Evolutionary conservation across 2,329 filamentous ascomycete genomes (phyloP), one percentile per base, ranked within the genome.

Genomic region (Curvularia sp.): DNA sequence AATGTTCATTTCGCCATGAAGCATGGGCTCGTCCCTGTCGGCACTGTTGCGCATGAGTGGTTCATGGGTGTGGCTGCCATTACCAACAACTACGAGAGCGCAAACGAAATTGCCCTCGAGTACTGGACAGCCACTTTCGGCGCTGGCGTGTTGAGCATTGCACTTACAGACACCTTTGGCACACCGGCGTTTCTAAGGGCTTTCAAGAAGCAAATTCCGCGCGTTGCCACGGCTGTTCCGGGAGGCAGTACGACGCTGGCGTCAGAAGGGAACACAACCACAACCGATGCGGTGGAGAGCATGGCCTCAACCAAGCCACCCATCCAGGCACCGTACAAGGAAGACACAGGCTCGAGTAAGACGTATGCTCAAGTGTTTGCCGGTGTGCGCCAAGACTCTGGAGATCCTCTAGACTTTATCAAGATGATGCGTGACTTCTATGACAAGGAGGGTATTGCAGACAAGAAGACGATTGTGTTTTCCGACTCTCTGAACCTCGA

Each of bases 61-160:
- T 98, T 97, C 81, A 99, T 99, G 95, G 93, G 92, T 41, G 94
- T 96, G 62, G 95, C 95, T 0, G 93, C 95, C 38, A 92, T 97
- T 67, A 91, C 89, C 4, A 85, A 92, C 62, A 86, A 97, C 78
- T 99, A 99, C 74, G 85, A 87, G 67, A 83, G 85, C 61, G 93
- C 95, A 3, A 96, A 93, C 36, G 92, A 96, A 75, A 84, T 89
- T 63, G 93, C 92, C 0, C 80, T 99, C 66, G 84, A 87, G 57
- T 92, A 96, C 75, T 99, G 95, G 95, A 86, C 96, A 32, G 88
- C 89, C 51, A 96, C 91, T 60, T 99, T 97, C 74, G 95, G 95
- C 3, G 87, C 90, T 72, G 91, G 87, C 2, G 86, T 94, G 32
- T 84, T 97, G 30, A 88, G 89, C 5, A 93, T 99, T 67, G 93